Conservation (phyloP, 1,139 yeast genomes). For the Lodderomyces margitis region DNA sequence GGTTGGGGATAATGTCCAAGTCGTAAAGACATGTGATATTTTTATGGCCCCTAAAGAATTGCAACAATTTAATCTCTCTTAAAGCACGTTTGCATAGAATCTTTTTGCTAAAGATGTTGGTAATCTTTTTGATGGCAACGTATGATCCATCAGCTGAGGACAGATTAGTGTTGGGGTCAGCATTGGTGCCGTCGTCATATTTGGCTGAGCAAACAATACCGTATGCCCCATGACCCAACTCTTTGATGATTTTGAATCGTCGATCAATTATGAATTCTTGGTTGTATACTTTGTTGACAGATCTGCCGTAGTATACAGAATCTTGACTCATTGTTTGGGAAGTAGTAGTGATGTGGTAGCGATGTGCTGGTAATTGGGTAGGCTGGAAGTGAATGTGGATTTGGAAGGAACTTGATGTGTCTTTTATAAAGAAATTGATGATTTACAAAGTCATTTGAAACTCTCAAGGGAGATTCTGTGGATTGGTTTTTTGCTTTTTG, state of each 20-base stretch:
- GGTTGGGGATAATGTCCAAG: slow-evolving; percentile 84
- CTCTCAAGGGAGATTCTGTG: too few species aligned
- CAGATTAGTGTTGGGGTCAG: slow-evolving; percentile 3
- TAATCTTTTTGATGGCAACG: slow-evolving; percentile 93
- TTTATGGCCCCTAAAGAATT: slow-evolving; percentile 90
- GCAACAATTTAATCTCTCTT: slow-evolving; percentile 80
- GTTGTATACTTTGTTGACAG: slow-evolving; percentile 64
- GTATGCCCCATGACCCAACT: slow-evolving; percentile 95
- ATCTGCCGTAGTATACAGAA: slow-evolving; percentile 30
- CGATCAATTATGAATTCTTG: slow-evolving; percentile 89
- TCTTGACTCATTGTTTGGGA: slow-evolving; percentile 5
- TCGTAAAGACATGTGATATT: slow-evolving; percentile 93
- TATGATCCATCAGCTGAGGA: slow-evolving; percentile 29
- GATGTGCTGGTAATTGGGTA: too few species aligned
- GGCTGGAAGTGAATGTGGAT: too few species aligned
- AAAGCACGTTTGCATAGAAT: slow-evolving; percentile 86
- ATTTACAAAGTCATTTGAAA: too few species aligned
- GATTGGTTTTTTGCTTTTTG: too few species aligned
- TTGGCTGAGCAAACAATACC: slow-evolving; percentile 94
- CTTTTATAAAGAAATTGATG: too few species aligned
- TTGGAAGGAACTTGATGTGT: too few species aligned
- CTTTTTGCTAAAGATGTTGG: slow-evolving; percentile 85
- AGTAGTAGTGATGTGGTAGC: neutral
- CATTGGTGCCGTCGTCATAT: slow-evolving; percentile 64
- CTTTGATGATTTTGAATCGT: slow-evolving; percentile 81